Percentiles rank a stretch among this genome's conserved stretches.
These are phyloP conservation scores for Sesbania bispinosa DNA, from an alignment of 306 rosid genomes.

Conservation along the genomic window DNA sequence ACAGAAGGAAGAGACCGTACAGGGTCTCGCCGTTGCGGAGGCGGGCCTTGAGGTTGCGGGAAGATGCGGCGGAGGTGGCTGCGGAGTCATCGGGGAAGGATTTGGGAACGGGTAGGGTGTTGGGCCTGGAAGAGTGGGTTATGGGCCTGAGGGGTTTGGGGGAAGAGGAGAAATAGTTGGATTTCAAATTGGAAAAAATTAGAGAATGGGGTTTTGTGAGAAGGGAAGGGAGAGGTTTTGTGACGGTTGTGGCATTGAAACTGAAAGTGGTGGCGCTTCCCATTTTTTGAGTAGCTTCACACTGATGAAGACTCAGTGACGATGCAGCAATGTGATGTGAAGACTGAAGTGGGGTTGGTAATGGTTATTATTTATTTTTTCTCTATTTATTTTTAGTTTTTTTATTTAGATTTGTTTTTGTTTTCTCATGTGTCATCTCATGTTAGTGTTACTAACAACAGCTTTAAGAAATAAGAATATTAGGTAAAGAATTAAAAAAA, in stretches of 20 bases:
- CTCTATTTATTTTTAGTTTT: too few species aligned
- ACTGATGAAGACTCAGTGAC: not conserved
- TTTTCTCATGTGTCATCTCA: too few species aligned
- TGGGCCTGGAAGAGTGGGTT: not conserved
- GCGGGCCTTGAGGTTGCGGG: conserved; percentile 54
- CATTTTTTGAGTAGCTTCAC: conserved; percentile 14
- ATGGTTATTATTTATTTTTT: too few species aligned
- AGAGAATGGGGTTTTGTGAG: not conserved
- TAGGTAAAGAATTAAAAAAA: too few species aligned
- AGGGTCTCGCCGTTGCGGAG: conserved; percentile 67
- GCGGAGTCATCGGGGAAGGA: conserved; percentile 23
- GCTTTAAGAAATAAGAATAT: too few species aligned
- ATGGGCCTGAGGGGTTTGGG: conserved; percentile 31
- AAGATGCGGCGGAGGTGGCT: not conserved
- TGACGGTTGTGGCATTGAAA: not conserved
- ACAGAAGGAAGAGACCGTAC: conserved; percentile 72
- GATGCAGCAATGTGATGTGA: not conserved
- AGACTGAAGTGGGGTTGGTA: not conserved
- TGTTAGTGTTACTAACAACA: too few species aligned
- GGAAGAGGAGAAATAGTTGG: not conserved
- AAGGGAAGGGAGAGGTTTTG: not conserved
- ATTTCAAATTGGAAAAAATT: not conserved
- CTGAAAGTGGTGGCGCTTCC: not conserved
- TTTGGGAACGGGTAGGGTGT: conserved; percentile 20
- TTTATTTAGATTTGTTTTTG: too few species aligned